phyloP scores from a whole-genome alignment of 345 rosid species.

The Ceriops decandra region DNA sequence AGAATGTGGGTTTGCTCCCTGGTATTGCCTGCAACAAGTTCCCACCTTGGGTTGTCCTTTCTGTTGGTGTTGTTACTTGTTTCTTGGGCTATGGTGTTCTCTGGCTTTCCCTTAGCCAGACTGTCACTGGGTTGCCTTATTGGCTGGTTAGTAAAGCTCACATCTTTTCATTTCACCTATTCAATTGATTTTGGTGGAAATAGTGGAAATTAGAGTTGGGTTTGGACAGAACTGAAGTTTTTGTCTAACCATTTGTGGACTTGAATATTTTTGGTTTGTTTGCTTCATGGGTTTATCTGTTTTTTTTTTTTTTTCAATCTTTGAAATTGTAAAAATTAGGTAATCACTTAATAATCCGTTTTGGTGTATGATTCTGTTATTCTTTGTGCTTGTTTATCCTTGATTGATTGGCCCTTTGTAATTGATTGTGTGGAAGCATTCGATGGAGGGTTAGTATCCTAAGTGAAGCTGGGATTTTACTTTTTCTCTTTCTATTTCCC shows the following conservation, averaged over 20 bases:
- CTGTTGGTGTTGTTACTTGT: conserved; percentile 59
- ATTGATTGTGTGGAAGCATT: too few species aligned
- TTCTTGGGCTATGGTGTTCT: conserved; percentile 86
- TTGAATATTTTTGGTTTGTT: too few species aligned
- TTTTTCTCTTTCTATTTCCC: not conserved
- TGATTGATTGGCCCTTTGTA: not conserved
- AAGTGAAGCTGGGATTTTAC: not conserved
- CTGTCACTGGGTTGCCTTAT: conserved; percentile 58
- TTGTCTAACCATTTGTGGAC: not conserved
- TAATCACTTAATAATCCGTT: too few species aligned
- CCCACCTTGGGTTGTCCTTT: conserved; percentile 83
- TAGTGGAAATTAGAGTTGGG: not conserved
- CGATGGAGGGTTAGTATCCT: not conserved
- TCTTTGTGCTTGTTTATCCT: not conserved
- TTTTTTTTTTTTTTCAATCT: too few species aligned
- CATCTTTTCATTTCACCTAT: not conserved
- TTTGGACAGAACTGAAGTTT: not conserved
- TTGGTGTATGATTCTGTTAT: too few species aligned
- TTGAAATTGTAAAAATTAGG: too few species aligned
- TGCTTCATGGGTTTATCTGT: too few species aligned
- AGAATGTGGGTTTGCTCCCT: conserved; percentile 75
- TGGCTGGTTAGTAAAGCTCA: conserved; percentile 57
- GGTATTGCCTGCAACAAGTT: conserved; percentile 87
- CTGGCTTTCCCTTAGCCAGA: conserved; percentile 73
- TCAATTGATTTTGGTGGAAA: not conserved